A percentile compares a stretch with the other conserved stretches of the same genome.
phyloP scores from a whole-genome alignment of 1,139 yeast genomes.

The Taphrina communis region DNA sequence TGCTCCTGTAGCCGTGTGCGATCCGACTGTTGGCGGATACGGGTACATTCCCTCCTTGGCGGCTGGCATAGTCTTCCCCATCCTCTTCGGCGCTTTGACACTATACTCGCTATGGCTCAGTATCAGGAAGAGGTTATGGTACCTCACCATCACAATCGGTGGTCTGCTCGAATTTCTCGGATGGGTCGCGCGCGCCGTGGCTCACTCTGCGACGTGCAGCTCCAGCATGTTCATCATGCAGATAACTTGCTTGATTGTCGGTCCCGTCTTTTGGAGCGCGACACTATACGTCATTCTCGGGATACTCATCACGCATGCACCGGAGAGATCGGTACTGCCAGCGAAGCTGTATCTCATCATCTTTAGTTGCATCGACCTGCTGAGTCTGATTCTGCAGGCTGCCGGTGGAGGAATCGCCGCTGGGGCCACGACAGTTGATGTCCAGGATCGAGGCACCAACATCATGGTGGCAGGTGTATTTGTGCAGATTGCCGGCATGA shows the following conservation, averaged over 20 bases:
- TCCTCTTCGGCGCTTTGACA: conserved; percentile 30
- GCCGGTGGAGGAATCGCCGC: conserved; percentile 74
- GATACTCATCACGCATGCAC: conserved; percentile 18
- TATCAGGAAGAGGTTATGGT: conserved; percentile 19
- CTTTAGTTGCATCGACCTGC: conserved; percentile 36
- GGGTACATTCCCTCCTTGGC: conserved; percentile 35
- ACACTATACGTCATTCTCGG: conserved; percentile 57
- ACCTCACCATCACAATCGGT: conserved; percentile 25
- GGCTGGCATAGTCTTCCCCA: conserved; percentile 32
- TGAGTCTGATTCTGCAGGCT: conserved; percentile 53
- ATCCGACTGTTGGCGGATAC: conserved; percentile 9
- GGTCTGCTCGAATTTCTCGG: conserved; percentile 70
- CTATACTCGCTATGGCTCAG: conserved; percentile 12
- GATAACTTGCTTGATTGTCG: conserved; percentile 72
- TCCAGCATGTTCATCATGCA: conserved; percentile 65
- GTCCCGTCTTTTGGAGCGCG: conserved; percentile 89
- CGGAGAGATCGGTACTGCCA: conserved; percentile 7
- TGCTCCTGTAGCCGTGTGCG: conserved; percentile 17
- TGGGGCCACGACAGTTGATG: conserved; percentile 55
- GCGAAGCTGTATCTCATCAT: conserved; percentile 33
- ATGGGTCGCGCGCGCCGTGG: conserved; percentile 66
- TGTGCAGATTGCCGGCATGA: conserved; percentile 77
- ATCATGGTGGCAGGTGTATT: conserved; percentile 83
- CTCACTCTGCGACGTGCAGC: conserved; percentile 54
- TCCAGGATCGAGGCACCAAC: conserved; percentile 64